A percentile compares a stretch with the other conserved stretches of the same genome.
phyloP scores from a whole-genome alignment of 1,284 basidiomycete species.

The Wallemia hederae region DNA sequence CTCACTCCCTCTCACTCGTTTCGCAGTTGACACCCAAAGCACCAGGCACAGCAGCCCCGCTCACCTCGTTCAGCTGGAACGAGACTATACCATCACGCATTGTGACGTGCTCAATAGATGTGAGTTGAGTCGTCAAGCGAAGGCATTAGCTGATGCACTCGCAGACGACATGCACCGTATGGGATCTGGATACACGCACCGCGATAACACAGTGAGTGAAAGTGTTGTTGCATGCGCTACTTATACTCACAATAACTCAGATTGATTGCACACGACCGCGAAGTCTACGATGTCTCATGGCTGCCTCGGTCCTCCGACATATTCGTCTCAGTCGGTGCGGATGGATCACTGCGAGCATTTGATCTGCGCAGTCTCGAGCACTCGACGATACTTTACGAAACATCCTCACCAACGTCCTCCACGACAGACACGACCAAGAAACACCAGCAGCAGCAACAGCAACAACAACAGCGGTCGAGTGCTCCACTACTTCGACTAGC shows the following conservation, averaged over 20 bases:
- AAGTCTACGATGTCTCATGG: conserved; percentile 94
- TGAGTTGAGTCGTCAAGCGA: no score
- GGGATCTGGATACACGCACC: conserved; percentile 88
- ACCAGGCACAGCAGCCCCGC: conserved; percentile 51
- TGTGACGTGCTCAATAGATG: conserved; percentile 80
- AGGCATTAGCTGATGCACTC: no score
- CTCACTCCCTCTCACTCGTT: neutral
- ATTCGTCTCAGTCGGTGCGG: conserved; percentile 92
- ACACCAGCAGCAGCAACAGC: conserved; percentile 26
- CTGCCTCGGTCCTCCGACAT: conserved; percentile 92
- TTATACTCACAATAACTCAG: neutral
- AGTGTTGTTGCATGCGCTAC: neutral
- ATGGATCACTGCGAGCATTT: conserved; percentile 84
- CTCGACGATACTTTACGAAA: conserved; percentile 87
- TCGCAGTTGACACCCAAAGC: conserved; percentile 27
- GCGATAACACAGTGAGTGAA: conserved; percentile 54
- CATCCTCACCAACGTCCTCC: conserved; percentile 25
- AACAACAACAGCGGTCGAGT: conserved; percentile 26
- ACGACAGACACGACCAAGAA: conserved; percentile 1
- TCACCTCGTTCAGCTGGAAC: conserved; percentile 92
- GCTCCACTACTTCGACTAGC: conserved; percentile 50
- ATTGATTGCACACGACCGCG: conserved; percentile 87
- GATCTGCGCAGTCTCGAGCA: conserved; percentile 87
- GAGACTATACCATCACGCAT: conserved; percentile 56
- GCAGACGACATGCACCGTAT: conserved; percentile 61